phyloP scores from a whole-genome alignment of 306 rosid species.

The Vicia sativa region DNA sequence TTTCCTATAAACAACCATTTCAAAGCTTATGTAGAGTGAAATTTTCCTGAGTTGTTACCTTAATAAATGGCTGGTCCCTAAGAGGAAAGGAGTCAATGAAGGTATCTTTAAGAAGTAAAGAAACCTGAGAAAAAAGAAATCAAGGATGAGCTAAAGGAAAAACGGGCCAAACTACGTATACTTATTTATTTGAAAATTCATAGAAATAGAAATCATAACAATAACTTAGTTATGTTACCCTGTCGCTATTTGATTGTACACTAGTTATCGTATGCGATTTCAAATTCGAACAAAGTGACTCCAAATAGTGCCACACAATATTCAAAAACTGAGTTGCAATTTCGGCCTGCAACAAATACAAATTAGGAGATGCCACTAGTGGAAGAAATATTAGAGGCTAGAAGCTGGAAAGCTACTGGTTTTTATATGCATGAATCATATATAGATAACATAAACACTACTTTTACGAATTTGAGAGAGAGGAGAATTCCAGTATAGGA shows the following conservation, averaged over 20 bases:
- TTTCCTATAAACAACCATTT: slow-evolving; percentile 10
- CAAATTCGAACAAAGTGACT: slow-evolving; percentile 80
- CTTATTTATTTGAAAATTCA: slow-evolving; percentile 25
- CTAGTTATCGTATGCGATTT: slow-evolving; percentile 83
- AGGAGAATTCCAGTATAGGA: slow-evolving; percentile 37
- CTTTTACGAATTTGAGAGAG: background rate
- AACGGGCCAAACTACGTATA: slow-evolving; percentile 13
- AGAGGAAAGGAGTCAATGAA: slow-evolving; percentile 83
- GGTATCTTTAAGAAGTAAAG: slow-evolving; percentile 93
- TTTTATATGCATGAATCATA: slow-evolving; percentile 27
- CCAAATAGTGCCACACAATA: slow-evolving; percentile 65
- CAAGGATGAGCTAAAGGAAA: slow-evolving; percentile 35
- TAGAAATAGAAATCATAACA: slow-evolving; percentile 29
- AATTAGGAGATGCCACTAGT: slow-evolving; percentile 33
- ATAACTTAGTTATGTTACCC: slow-evolving; percentile 57
- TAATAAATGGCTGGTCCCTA: slow-evolving; percentile 81
- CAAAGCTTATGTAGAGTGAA: slow-evolving; percentile 14
- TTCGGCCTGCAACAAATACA: slow-evolving; percentile 60
- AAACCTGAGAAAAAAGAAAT: slow-evolving; percentile 66
- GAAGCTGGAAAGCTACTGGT: slow-evolving; percentile 25
- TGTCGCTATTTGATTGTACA: slow-evolving; percentile 79
- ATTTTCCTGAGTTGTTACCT: slow-evolving; percentile 53
- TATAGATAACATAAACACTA: slow-evolving; percentile 1
- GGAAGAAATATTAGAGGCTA: slow-evolving; percentile 32
- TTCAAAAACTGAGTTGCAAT: slow-evolving; percentile 70